A percentile compares a stretch with the other conserved stretches of the same genome.
Evolutionary conservation across 73 alveolate genomes (phyloP).

Genomic region (Paraurostyla sp.): DNA sequence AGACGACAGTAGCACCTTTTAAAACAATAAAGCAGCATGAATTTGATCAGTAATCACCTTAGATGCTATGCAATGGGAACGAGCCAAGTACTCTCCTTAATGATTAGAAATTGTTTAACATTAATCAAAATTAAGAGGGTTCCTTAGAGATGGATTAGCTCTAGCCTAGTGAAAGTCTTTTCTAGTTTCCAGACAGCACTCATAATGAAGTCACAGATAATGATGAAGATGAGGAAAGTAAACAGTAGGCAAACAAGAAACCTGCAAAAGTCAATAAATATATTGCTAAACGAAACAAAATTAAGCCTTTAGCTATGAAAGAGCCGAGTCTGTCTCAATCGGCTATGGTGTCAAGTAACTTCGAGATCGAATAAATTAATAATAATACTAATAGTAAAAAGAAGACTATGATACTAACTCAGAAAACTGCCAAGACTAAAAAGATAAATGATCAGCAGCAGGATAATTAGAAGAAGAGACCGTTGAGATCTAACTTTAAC

Average conservation of each 20-base stretch:
- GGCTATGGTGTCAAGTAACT: neutral
- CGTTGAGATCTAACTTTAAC: constrained; percentile 4
- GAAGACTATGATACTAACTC: neutral
- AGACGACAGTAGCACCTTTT: no score
- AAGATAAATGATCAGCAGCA: neutral
- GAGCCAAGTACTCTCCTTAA: no score
- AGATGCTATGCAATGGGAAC: no score
- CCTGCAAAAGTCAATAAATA: neutral
- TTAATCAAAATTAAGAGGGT: neutral
- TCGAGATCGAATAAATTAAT: no score
- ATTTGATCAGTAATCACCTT: no score
- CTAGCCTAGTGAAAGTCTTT: neutral
- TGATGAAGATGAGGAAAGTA: neutral
- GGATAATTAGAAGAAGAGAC: neutral
- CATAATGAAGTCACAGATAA: neutral
- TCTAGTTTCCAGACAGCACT: neutral
- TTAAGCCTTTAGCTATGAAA: neutral
- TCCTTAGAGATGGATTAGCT: neutral
- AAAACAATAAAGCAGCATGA: no score
- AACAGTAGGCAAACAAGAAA: neutral
- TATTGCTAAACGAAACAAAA: neutral
- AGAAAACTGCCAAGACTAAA: neutral
- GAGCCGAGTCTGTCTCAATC: no score
- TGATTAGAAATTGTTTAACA: neutral
- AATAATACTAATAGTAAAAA: neutral